Evolutionary conservation across 495 filamentous ascomycete genomes (phyloP), one percentile per base, ranked within the genome.

Genomic region (Neurospora discreta): DNA sequence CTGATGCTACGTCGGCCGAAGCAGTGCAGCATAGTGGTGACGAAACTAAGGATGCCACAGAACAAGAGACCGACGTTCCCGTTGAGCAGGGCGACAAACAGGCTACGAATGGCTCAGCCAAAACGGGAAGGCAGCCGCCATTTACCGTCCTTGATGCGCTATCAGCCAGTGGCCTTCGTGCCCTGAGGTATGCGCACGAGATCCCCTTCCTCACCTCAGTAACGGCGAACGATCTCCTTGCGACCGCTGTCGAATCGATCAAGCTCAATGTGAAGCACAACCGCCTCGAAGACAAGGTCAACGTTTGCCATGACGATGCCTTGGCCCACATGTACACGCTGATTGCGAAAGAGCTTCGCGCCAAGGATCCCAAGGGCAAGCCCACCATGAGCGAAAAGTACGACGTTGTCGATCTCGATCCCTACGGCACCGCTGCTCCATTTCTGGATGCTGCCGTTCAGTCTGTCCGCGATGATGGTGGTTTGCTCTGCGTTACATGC

Each of bases 371-470:
- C 13, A 72, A 74, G 6, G 74, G 77, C 58, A 77, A 74, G 38
- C 73, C 74, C 33, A 75, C 69, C 71, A 76, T 76, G 68, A 79
- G 75, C 33, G 79, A 80, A 38, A 89, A 85, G 74, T 98, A 97
- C 81, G 90, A 98, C 76, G 93, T 98, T 40, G 96, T 99, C 72
- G 95, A 99, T 78, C 87, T 99, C 23, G 95, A 99, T 79, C 95
- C 95, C 0, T 99, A 98, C 77, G 95, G 95, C 20, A 93, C 92
- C 2, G 95, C 96, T 0, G 90, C 90, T 36, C 91, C 94, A 2
- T 98, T 98, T 81, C 80, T 98, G 16, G 95, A 99, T 77, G 90
- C 92, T 5, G 93, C 96, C 4, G 85, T 98, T 2, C 93, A 96
- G 76, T 89, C 90, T 0, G 84, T 98, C 13, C 89, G 88, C 41